phyloP scores from a whole-genome alignment of 306 rosid genomes.

The Malus orientalis region DNA sequence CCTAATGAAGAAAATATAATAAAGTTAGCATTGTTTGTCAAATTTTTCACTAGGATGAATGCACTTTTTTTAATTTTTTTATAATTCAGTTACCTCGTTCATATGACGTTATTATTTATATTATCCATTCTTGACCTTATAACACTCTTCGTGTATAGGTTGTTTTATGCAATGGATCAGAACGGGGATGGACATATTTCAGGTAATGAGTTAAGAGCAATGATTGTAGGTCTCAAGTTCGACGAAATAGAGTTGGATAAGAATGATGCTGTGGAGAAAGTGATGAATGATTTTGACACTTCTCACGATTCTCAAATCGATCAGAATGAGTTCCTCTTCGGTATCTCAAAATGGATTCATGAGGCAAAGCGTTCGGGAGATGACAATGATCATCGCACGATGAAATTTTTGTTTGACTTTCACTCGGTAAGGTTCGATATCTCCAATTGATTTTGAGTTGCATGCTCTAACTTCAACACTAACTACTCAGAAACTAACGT shows the following conservation, averaged over 20 bases:
- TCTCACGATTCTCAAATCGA: constrained; percentile 34
- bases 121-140: too few species aligned
- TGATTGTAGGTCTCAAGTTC: constrained; percentile 62
- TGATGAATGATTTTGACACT: constrained; percentile 63
- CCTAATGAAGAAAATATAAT: constrained; percentile 46
- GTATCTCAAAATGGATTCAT: constrained; percentile 55
- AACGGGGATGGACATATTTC: constrained; percentile 43
- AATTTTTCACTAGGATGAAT: too few species aligned
- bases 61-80: too few species aligned
- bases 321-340: constrained; percentile 39
- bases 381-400: constrained; percentile 43
- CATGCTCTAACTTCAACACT: neutral
- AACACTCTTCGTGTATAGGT: constrained; percentile 21
- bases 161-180: constrained; percentile 48
- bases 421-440: constrained; percentile 42
- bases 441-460: too few species aligned
- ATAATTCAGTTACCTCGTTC: too few species aligned
- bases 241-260: constrained; percentile 58
- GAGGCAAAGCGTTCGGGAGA: constrained; percentile 28
- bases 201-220: constrained; percentile 54
- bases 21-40: constrained; percentile 32
- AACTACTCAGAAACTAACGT: constrained; percentile 10
- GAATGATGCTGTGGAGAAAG: constrained; percentile 46
- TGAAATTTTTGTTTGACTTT: constrained; percentile 37
- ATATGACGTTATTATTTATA: too few species aligned